Conservation (phyloP, 1,284 basidiomycete species). For the Sanguinoderma infundibulare region DNA sequence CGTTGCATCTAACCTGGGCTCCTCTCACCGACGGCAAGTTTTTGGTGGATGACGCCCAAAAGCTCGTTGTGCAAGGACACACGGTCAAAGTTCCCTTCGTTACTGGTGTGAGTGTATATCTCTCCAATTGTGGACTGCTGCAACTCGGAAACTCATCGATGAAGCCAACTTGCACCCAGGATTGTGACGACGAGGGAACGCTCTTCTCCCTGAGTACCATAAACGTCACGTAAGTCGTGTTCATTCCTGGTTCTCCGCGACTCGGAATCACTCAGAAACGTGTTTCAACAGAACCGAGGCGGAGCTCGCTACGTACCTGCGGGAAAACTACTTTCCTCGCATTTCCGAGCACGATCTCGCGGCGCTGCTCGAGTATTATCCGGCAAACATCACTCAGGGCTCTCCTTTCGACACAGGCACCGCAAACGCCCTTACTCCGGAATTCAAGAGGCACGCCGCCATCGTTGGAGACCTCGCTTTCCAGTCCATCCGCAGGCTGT, state of each 20-base stretch:
- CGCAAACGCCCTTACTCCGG: conserved; percentile 44
- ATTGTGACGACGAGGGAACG: conserved; percentile 38
- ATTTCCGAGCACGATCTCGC: conserved; percentile 34
- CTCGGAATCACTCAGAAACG: neutral
- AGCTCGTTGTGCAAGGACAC: conserved; percentile 26
- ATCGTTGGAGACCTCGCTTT: conserved; percentile 45
- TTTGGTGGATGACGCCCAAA: conserved; percentile 30
- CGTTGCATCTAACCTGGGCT: conserved; percentile 26
- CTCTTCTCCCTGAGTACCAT: conserved; percentile 26
- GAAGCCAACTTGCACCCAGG: no score
- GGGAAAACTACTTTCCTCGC: conserved; percentile 38
- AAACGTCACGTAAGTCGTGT: conserved; percentile 19
- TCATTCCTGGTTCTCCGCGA: neutral
- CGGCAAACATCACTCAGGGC: conserved; percentile 46
- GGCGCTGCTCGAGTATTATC: conserved; percentile 43
- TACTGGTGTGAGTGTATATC: conserved; percentile 20
- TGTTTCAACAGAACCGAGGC: conserved; percentile 9
- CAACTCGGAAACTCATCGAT: neutral
- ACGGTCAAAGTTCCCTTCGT: conserved; percentile 35
- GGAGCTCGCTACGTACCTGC: conserved; percentile 5
- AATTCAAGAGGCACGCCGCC: conserved; percentile 54
- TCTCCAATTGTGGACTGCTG: neutral
- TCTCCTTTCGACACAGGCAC: conserved; percentile 54
- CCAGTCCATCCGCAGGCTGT: neutral
- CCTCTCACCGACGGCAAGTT: conserved; percentile 39